Percentiles rank a stretch among this genome's conserved stretches.
phyloP scores from a whole-genome alignment of 768 basidiomycete genomes.

The Coprinopsis cinerea region DNA sequence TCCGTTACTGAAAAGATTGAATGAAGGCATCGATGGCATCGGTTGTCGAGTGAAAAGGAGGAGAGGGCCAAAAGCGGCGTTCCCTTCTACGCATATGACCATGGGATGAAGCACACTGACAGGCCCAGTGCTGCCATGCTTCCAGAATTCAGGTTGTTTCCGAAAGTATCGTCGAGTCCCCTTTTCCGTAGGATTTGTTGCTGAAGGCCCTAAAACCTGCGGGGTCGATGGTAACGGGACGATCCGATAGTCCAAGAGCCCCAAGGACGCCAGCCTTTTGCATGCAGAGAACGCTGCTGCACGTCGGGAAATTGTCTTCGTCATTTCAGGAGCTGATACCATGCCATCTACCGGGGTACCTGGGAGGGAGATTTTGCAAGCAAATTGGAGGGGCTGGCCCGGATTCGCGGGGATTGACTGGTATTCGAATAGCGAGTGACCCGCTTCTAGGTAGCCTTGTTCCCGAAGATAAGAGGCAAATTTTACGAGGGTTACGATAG shows the following conservation, averaged over 20 bases:
- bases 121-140: constrained; percentile 27
- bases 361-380: constrained; percentile 45
- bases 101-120: constrained; percentile 48
- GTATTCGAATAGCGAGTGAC: constrained; percentile 34
- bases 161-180: constrained; percentile 52
- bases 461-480: constrained; percentile 29
- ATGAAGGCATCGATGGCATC: constrained; percentile 48
- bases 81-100: constrained; percentile 35
- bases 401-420: constrained; percentile 20
- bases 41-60: constrained; percentile 62
- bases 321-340: constrained; percentile 39
- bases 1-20: constrained; percentile 58
- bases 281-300: constrained; percentile 57
- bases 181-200: constrained; percentile 21
- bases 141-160: constrained; percentile 67
- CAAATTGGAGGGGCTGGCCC: constrained; percentile 27
- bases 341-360: constrained; percentile 35
- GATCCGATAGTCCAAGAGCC: constrained; percentile 45
- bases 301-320: constrained; percentile 50
- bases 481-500: constrained; percentile 50
- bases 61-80: constrained; percentile 39
- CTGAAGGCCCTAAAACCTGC: constrained; percentile 15
- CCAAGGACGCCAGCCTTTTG: constrained; percentile 38
- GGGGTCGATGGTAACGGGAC: constrained; percentile 32
- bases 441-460: constrained; percentile 10